These are phyloP conservation scores for Serendipita sp. DNA, from an alignment of 768 basidiomycete genomes.

Conservation along the genomic window DNA sequence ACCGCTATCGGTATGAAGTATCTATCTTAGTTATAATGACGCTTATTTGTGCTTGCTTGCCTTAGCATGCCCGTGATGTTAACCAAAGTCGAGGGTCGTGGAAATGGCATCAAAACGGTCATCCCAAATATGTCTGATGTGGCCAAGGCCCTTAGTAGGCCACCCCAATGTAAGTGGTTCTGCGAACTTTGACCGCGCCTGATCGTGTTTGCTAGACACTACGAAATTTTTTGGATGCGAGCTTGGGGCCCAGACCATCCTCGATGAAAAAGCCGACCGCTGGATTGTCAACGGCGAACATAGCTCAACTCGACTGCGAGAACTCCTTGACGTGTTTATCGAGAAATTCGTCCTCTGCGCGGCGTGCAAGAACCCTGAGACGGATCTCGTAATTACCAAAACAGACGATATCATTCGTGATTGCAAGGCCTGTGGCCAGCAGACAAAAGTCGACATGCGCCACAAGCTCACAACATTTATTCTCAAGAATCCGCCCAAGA, in stretches of 20 bases:
- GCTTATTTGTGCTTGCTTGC: neutral
- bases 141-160: conserved; percentile 85
- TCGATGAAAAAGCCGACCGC: conserved; percentile 91
- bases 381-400: conserved; percentile 84
- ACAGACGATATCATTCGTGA: conserved; percentile 82
- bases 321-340: conserved; percentile 93
- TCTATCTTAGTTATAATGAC: conserved; percentile 8
- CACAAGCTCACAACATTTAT: conserved; percentile 96
- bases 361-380: conserved; percentile 98
- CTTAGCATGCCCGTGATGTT: conserved; percentile 82
- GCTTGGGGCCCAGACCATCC: conserved; percentile 91
- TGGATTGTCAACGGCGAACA: conserved; percentile 99
- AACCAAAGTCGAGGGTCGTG: conserved; percentile 97
- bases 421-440: conserved; percentile 96
- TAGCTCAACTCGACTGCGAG: conserved; percentile 76
- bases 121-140: conserved; percentile 98
- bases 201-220: conserved; percentile 38
- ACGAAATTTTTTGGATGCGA: conserved; percentile 99
- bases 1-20: conserved; percentile 65
- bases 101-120: conserved; percentile 99
- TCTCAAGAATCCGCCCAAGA: conserved; percentile 91
- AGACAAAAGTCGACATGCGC: conserved; percentile 84
- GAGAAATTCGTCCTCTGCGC: conserved; percentile 97
- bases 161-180: conserved; percentile 45
- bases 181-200: neutral